Evolutionary conservation across 495 filamentous ascomycete genomes (phyloP).

Genomic region (Penicillium simplicissimum): DNA sequence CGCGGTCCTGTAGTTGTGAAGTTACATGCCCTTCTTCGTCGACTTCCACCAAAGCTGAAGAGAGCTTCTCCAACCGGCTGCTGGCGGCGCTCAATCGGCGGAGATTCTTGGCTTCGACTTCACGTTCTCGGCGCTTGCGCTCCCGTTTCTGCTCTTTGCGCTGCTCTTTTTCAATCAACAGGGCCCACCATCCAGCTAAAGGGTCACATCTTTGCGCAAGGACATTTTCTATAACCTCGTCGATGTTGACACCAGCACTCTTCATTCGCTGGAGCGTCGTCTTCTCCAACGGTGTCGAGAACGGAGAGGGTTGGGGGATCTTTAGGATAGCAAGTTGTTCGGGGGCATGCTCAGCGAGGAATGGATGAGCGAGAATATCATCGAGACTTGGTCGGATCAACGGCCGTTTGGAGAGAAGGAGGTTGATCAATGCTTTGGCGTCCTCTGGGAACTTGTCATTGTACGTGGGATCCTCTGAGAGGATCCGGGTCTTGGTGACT

Average conservation of each 20-base stretch:
- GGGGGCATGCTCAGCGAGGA: conserved; percentile 83
- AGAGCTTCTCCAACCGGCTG: conserved; percentile 76
- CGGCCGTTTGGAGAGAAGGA: conserved; percentile 84
- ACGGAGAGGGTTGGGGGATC: conserved; percentile 77
- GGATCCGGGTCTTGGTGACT: conserved; percentile 79
- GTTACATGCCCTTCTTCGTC: conserved; percentile 64
- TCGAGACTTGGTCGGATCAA: conserved; percentile 77
- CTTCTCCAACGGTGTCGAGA: conserved; percentile 86
- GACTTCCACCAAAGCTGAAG: conserved; percentile 69
- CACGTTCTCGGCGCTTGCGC: conserved; percentile 79
- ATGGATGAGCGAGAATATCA: conserved; percentile 88
- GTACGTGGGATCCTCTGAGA: conserved; percentile 80
- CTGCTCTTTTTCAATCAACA: conserved; percentile 94
- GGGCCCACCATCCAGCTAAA: conserved; percentile 93
- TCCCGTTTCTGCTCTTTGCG: conserved; percentile 83
- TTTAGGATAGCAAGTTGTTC: conserved; percentile 91
- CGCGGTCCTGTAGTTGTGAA: conserved; percentile 40
- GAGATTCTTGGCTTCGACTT: conserved; percentile 76
- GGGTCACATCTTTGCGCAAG: conserved; percentile 84
- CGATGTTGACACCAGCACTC: conserved; percentile 91
- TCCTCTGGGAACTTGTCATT: conserved; percentile 77
- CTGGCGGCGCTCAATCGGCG: conserved; percentile 84
- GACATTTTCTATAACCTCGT: conserved; percentile 91
- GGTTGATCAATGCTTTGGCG: conserved; percentile 71
- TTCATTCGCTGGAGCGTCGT: conserved; percentile 92